A percentile compares a stretch with the other conserved stretches of the same genome.
Evolutionary conservation across 805 yeast species (phyloP).

Genomic region (Candida peoriensis): DNA sequence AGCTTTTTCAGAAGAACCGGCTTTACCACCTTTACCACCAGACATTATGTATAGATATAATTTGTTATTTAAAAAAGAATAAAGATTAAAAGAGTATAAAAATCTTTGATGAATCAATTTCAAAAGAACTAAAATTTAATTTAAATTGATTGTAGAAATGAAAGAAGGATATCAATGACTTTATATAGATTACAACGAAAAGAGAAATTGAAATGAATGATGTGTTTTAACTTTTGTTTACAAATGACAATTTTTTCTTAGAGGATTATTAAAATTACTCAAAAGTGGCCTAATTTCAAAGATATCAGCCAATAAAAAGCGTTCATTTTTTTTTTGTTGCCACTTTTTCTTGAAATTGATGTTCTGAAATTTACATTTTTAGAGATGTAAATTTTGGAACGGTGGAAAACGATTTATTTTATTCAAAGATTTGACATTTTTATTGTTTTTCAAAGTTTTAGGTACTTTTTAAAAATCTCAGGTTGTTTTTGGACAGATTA

Average conservation of each 20-base stretch:
- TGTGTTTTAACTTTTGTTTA: too few species aligned
- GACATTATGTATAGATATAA: slow-evolving; percentile 45
- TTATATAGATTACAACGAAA: not conserved
- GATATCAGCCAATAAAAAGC: slow-evolving; percentile 9
- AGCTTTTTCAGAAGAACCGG: slow-evolving; percentile 91
- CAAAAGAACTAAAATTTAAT: too few species aligned
- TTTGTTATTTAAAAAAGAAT: slow-evolving; percentile 1
- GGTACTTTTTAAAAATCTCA: slow-evolving; percentile 2
- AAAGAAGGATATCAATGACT: not conserved
- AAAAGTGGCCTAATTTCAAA: slow-evolving; percentile 10
- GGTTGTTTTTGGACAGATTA: not conserved
- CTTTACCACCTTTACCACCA: slow-evolving; percentile 76
- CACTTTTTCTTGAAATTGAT: not conserved
- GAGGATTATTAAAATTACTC: not conserved
- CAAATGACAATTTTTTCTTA: not conserved
- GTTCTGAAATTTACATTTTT: slow-evolving; percentile 11
- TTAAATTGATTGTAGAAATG: not conserved
- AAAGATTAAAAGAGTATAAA: not conserved
- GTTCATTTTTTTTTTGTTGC: not conserved
- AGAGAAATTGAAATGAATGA: too few species aligned
- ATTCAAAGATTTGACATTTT: slow-evolving; percentile 5
- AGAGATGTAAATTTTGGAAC: slow-evolving; percentile 7
- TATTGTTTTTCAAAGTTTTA: not conserved
- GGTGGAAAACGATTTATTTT: slow-evolving; percentile 5
- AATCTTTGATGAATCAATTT: not conserved